Base-by-base conservation (phyloP, 495 filamentous ascomycete species). In the Penicillium roqueforti region DNA sequence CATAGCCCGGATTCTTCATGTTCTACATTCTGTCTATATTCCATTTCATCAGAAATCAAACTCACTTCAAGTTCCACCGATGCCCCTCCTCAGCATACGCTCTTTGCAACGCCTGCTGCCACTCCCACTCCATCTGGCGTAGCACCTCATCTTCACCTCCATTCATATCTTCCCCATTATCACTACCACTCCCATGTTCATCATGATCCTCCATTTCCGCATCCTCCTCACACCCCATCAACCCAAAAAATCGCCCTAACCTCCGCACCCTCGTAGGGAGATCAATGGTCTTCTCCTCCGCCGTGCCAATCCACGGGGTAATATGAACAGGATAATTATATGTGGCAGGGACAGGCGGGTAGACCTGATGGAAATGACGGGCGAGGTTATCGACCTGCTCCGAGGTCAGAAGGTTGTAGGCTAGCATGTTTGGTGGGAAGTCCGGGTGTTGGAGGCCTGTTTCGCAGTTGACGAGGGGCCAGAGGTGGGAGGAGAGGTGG, bases 391-490 rank as follows among this genome's bases (percentile, higher is more conserved):
- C 88, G 38, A 91, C 80, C 66, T 92, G 76, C 19, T 57, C 63
- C 56, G 81, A 78, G 28, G 88, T 89, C 38, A 95, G 80, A 22
- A 93, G 81, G 74, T 86, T 87, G 75, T 84, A 91, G 66, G 79
- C 70, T 1, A 92, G 77, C 13, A 91, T 62, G 0, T 80, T 86
- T 0, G 29, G 51, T 0, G 90, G 89, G 71, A 89, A 95, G 16
- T 70, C 55, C 0, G 85, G 83, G 67, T 90, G 85, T 0, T 81
- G 53, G 9, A 66, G 57, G 43, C 85, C 87, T 0, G 80, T 80
- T 8, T 78, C 81, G 56, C 67, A 47, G 42, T 70, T 63, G 63
- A 79, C 55, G 49, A 81, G 63, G 46, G 71, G 69, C 55, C 60
- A 52, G 29, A 80, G 67, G 25, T 57, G 57, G 28, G 59, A 58